Conservation (phyloP, 495 filamentous ascomycete genomes). For the Aspergillus wentii region DNA sequence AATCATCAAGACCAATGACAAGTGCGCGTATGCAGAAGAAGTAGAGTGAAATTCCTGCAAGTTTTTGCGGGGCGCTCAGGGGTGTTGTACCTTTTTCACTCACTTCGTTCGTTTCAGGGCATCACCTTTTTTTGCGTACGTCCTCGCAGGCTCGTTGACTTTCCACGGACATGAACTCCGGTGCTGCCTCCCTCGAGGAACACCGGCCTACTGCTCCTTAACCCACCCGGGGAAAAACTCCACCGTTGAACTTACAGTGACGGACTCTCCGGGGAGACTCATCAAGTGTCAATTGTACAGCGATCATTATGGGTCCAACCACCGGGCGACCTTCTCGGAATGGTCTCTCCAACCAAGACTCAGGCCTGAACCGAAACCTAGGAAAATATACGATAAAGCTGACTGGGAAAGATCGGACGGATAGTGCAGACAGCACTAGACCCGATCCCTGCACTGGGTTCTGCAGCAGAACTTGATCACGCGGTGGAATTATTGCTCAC, state of each 20-base stretch:
- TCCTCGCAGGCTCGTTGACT: too few species aligned
- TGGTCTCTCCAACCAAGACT: constrained; percentile 11
- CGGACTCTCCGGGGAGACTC: constrained; percentile 8
- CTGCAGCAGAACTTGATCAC: too few species aligned
- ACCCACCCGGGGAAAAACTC: constrained; percentile 14
- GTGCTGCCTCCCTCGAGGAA: constrained; percentile 10
- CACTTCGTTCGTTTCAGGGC: too few species aligned
- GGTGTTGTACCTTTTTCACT: too few species aligned
- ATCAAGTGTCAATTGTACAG: constrained; percentile 16
- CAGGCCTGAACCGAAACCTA: constrained; percentile 6
- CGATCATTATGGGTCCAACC: constrained; percentile 15
- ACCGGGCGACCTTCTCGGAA: constrained; percentile 16
- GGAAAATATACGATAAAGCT: constrained; percentile 17
- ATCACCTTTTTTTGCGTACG: too few species aligned
- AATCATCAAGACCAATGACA: too few species aligned
- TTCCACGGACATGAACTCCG: constrained; percentile 11
- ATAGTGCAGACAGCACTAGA: constrained; percentile 9
- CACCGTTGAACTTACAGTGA: constrained; percentile 15
- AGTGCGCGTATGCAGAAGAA: too few species aligned
- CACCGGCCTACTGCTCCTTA: constrained; percentile 12
- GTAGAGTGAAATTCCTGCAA: too few species aligned
- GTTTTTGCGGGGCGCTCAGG: too few species aligned
- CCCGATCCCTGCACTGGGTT: too few species aligned
- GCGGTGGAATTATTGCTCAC: constrained; percentile 9
- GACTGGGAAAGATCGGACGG: constrained; percentile 18